These are phyloP conservation scores for Teunomyces gatunensis DNA, from an alignment of 805 yeast genomes.

Conservation along the genomic window DNA sequence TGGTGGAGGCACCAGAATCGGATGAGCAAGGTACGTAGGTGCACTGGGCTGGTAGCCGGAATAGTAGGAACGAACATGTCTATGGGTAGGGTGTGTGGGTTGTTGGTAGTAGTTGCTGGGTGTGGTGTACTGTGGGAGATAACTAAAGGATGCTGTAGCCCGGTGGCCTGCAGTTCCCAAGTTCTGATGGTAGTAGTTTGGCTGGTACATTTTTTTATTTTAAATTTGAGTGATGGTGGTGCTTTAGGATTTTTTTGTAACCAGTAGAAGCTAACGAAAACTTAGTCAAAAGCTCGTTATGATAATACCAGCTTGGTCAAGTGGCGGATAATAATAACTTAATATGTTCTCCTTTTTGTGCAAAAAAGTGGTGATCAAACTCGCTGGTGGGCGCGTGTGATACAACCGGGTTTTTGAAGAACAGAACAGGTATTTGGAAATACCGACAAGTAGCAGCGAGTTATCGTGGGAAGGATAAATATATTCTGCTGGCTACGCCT, in stretches of 20 bases:
- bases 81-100: conserved; percentile 7
- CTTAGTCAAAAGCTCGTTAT: conserved; percentile 41
- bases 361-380: conserved; percentile 1
- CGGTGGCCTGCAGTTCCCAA: conserved; percentile 42
- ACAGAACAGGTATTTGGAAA: conserved; percentile 2
- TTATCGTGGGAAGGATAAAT: background rate
- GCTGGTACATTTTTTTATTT: conserved; percentile 15
- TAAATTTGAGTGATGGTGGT: too few relatives aligned
- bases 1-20: background rate
- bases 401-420: conserved; percentile 1
- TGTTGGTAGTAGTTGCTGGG: conserved; percentile 9
- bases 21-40: background rate
- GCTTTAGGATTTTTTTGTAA: background rate
- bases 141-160: conserved; percentile 26
- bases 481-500: background rate
- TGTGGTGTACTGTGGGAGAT: conserved; percentile 17
- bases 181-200: conserved; percentile 18
- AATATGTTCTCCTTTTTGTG: conserved; percentile 1
- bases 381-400: background rate
- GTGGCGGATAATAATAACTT: conserved; percentile 3
- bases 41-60: conserved; percentile 12
- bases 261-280: conserved; percentile 20
- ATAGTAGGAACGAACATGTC: conserved; percentile 4
- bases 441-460: conserved; percentile 1
- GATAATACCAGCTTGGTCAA: background rate